phyloP scores from a whole-genome alignment of 2,329 filamentous ascomycete genomes.

The Ceratocystis lukuohia region DNA sequence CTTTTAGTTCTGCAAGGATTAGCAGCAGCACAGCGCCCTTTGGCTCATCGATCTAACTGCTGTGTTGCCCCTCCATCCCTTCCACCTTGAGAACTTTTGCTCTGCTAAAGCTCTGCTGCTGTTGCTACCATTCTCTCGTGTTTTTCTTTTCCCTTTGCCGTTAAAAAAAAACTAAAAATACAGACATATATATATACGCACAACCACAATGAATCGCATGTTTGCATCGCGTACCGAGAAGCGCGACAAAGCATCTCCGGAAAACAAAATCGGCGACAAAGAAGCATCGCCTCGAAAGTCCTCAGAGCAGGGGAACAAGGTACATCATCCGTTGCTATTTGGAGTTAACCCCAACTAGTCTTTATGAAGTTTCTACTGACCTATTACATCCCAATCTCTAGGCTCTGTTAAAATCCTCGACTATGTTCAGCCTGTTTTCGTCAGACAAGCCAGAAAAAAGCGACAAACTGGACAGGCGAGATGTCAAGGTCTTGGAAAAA shows the following conservation, averaged over 20 bases:
- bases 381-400: neutral
- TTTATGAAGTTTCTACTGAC: neutral
- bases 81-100: neutral
- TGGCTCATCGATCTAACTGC: neutral
- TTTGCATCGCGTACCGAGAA: slow-evolving; percentile 14
- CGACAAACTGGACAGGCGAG: slow-evolving; percentile 7
- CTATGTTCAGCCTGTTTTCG: slow-evolving; percentile 10
- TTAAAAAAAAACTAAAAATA: neutral
- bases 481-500: slow-evolving; percentile 26
- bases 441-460: slow-evolving; percentile 13
- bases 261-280: slow-evolving; percentile 2
- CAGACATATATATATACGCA: neutral
- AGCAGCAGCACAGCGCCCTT: neutral
- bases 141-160: neutral
- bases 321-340: neutral
- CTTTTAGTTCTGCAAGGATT: neutral
- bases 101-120: neutral
- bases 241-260: slow-evolving; percentile 8
- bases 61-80: slow-evolving; percentile 1
- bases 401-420: slow-evolving; percentile 10
- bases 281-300: neutral
- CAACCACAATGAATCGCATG: slow-evolving; percentile 10
- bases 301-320: slow-evolving; percentile 11
- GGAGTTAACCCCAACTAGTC: neutral
- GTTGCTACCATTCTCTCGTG: too few relatives aligned